Conservation (phyloP, 176 grass and related monocot species). For the Musa itinerans region DNA sequence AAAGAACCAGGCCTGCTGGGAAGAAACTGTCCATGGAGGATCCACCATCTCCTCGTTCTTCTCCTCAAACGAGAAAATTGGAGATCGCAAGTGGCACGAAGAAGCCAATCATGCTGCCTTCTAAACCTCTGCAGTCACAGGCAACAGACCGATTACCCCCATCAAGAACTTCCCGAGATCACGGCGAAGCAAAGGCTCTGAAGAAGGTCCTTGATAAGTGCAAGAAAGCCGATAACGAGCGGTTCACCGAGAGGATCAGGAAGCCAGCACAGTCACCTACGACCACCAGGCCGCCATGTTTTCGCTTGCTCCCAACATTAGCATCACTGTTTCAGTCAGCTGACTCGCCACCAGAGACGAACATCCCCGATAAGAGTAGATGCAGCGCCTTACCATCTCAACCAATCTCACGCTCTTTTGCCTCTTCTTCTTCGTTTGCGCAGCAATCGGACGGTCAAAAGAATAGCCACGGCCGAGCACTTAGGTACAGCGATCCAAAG, state of each 20-base stretch:
- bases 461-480: background rate
- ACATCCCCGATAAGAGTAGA: background rate
- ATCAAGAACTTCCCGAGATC: background rate
- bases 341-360: background rate
- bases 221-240: background rate
- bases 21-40: background rate
- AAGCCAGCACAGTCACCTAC: slow-evolving; percentile 9
- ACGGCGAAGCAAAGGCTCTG: slow-evolving; percentile 18
- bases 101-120: background rate
- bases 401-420: background rate
- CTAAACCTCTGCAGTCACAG: background rate
- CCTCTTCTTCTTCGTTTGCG: no score
- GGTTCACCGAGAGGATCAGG: slow-evolving; percentile 29
- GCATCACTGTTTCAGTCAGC: background rate
- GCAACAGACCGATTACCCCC: no score
- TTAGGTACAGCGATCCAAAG: slow-evolving; percentile 34
- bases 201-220: slow-evolving; percentile 15
- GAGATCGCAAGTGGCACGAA: background rate
- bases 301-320: slow-evolving; percentile 18
- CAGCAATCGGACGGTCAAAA: no score
- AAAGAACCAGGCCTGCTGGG: slow-evolving; percentile 16
- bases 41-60: background rate
- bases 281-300: no score
- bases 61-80: background rate
- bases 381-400: background rate